phyloP scores from a whole-genome alignment of 495 filamentous ascomycete species.

The Penicillium coprophilum region DNA sequence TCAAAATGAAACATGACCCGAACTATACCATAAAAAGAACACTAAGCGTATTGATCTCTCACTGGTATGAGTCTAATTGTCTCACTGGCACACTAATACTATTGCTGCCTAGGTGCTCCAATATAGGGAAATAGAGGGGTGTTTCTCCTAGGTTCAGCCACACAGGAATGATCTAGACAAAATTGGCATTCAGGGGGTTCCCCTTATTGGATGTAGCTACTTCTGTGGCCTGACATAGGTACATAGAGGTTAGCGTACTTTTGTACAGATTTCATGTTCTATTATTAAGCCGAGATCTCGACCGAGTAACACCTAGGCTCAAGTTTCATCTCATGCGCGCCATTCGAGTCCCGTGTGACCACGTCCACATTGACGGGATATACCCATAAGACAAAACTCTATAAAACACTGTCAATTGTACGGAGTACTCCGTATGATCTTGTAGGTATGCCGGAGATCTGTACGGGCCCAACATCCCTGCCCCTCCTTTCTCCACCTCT shows the following conservation, averaged over 20 bases:
- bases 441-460: conserved; percentile 11
- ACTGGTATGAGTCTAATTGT: conserved; percentile 4
- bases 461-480: conserved; percentile 20
- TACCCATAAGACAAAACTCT: not conserved
- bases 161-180: conserved; percentile 8
- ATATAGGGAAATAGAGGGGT: not conserved
- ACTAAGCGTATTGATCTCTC: not conserved
- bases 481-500: conserved; percentile 34
- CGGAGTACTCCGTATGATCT: conserved; percentile 4
- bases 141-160: not conserved
- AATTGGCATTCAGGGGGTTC: conserved; percentile 11
- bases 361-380: not conserved
- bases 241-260: conserved; percentile 7
- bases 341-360: not conserved
- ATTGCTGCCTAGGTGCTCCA: conserved; percentile 2
- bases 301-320: conserved; percentile 7
- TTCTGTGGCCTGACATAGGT: conserved; percentile 12
- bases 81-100: not conserved
- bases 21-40: not conserved
- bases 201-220: conserved; percentile 18
- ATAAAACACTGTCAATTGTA: not conserved
- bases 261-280: not conserved
- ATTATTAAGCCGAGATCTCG: conserved; percentile 12
- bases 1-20: not conserved
- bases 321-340: conserved; percentile 14